Percentiles rank a stretch among this genome's conserved stretches.
Conservation (phyloP, 257 asterid genomes). For the Ilex asprella region DNA sequence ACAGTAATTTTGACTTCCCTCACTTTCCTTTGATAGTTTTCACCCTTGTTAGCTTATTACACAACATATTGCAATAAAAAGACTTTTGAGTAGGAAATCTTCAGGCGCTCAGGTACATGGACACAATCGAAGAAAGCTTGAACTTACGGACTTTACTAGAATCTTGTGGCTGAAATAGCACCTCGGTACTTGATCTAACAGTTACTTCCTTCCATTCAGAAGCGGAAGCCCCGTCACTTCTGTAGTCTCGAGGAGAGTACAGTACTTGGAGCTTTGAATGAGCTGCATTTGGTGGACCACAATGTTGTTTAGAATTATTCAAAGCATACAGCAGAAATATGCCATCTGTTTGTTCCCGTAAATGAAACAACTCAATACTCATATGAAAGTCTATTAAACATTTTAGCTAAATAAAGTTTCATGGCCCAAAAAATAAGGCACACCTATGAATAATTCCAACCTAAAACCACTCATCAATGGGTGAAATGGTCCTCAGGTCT, state of each 20-base stretch:
- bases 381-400: no score
- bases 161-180: conserved; percentile 61
- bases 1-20: not conserved
- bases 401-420: no score
- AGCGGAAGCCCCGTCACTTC: conserved; percentile 48
- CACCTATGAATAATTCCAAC: no score
- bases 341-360: no score
- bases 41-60: no score
- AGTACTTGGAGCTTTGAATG: conserved; percentile 61
- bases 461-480: no score
- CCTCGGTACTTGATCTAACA: conserved; percentile 70
- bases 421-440: no score
- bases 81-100: not conserved
- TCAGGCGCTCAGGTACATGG: conserved; percentile 83
- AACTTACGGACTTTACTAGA: conserved; percentile 55
- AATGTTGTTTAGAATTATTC: not conserved
- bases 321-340: no score
- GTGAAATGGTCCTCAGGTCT: no score
- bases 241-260: conserved; percentile 70
- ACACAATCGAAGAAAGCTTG: conserved; percentile 64
- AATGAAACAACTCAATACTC: no score
- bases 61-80: not conserved
- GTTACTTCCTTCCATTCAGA: conserved; percentile 65
- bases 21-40: not conserved
- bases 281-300: conserved; percentile 38